Conservation (phyloP, 2,329 filamentous ascomycete species). For the Colletotrichum zoysiae region DNA sequence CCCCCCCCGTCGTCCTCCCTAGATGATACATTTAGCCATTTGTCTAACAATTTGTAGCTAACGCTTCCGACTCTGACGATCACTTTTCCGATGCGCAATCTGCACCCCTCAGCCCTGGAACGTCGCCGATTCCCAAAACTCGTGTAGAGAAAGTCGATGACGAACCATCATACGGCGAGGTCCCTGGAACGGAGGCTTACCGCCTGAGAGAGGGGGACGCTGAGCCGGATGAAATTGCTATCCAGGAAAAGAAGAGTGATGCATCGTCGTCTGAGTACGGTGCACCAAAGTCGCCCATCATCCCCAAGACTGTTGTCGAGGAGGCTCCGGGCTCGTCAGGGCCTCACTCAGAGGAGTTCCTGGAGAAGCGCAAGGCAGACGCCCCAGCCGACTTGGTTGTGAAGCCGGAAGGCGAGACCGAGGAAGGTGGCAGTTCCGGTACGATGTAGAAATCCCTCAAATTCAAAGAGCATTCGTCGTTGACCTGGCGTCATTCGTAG, state of each 20-base stretch:
- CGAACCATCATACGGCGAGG: constrained; percentile 70
- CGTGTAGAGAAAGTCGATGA: constrained; percentile 71
- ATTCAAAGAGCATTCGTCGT: constrained; percentile 42
- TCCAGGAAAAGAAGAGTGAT: constrained; percentile 47
- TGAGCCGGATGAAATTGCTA: constrained; percentile 70
- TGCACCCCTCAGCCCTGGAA: constrained; percentile 57
- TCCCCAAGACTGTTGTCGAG: constrained; percentile 67
- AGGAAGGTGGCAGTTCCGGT: constrained; percentile 50
- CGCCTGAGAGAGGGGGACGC: constrained; percentile 68
- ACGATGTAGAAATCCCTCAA: constrained; percentile 46
- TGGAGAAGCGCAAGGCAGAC: constrained; percentile 63
- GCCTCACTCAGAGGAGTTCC: constrained; percentile 59
- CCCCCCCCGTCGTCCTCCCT: constrained; percentile 18
- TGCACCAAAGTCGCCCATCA: constrained; percentile 49
- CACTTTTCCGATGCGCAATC: constrained; percentile 78
- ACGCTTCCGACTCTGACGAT: constrained; percentile 74
- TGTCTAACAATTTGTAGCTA: constrained; percentile 52
- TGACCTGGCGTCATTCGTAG: constrained; percentile 50
- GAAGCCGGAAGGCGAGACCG: constrained; percentile 58
- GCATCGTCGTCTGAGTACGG: constrained; percentile 44
- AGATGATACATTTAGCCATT: constrained; percentile 11
- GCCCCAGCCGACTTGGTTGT: constrained; percentile 66
- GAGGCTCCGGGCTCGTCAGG: constrained; percentile 61
- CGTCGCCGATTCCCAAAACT: constrained; percentile 69
- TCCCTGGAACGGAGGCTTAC: constrained; percentile 71